Evolutionary conservation across 1,284 basidiomycete species (phyloP).

Genomic region (Ganoderma sinense): DNA sequence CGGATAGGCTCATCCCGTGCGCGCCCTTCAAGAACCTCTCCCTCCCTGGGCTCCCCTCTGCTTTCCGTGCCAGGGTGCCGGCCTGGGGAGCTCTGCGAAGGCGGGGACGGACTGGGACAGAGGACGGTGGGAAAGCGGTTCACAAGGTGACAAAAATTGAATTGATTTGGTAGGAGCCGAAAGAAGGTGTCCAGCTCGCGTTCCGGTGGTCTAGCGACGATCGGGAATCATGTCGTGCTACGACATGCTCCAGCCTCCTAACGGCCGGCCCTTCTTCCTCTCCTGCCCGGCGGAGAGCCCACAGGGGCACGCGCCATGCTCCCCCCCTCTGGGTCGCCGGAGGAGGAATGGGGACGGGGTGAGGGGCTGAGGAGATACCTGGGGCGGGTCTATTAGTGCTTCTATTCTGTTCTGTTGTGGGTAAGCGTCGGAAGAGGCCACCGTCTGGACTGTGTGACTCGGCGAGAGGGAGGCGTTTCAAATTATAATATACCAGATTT

Average conservation of each 20-base stretch:
- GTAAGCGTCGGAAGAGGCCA: constrained; percentile 33
- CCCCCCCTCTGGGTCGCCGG: neutral
- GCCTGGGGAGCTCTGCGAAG: neutral
- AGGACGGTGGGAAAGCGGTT: constrained; percentile 33
- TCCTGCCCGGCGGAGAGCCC: constrained; percentile 3
- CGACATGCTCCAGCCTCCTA: constrained; percentile 29
- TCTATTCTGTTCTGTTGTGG: constrained; percentile 33
- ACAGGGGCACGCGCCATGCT: neutral
- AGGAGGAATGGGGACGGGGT: constrained; percentile 6
- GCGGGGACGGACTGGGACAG: constrained; percentile 22
- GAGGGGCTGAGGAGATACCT: constrained; percentile 15
- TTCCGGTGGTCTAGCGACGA: constrained; percentile 38
- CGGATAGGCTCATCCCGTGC: constrained; percentile 19
- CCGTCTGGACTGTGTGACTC: constrained; percentile 33
- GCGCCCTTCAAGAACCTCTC: constrained; percentile 7
- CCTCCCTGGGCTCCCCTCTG: neutral
- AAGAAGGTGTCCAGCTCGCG: constrained; percentile 33
- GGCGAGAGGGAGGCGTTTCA: constrained; percentile 29
- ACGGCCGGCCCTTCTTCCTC: constrained; percentile 17
- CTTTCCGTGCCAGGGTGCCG: neutral
- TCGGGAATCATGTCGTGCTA: constrained; percentile 38
- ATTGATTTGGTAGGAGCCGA: constrained; percentile 33
- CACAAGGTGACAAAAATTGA: constrained; percentile 36
- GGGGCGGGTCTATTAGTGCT: constrained; percentile 30
- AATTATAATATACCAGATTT: constrained; percentile 17